Conservation (phyloP, 2,329 filamentous ascomycete genomes). For the Chrysoporthe deuterocubensis region DNA sequence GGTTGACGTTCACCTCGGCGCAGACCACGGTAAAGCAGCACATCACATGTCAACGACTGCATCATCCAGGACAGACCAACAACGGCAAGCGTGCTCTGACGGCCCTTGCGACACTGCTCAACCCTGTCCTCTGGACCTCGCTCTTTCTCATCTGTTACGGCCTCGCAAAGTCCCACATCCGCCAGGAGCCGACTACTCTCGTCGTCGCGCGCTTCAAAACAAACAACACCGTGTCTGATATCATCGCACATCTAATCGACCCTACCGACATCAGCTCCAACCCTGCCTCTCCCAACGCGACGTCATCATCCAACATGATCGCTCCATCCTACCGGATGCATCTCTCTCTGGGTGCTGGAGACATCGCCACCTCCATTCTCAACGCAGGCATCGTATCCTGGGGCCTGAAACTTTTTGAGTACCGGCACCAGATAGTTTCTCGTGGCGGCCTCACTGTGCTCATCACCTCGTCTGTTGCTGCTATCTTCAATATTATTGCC, state of each 20-base stretch:
- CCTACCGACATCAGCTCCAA: constrained; percentile 25
- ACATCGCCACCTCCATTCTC: constrained; percentile 52
- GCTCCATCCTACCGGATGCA: not conserved
- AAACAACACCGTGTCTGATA: constrained; percentile 36
- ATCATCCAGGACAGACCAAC: constrained; percentile 3
- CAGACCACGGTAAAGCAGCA: constrained; percentile 43
- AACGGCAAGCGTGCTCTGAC: constrained; percentile 33
- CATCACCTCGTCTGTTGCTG: constrained; percentile 42
- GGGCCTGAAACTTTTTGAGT: constrained; percentile 59
- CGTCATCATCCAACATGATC: constrained; percentile 16
- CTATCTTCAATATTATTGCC: constrained; percentile 47
- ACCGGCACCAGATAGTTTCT: constrained; percentile 50
- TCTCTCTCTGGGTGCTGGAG: constrained; percentile 47
- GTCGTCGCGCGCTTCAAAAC: constrained; percentile 37
- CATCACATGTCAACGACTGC: not conserved
- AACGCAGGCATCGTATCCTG: constrained; percentile 56
- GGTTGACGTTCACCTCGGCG: constrained; percentile 47
- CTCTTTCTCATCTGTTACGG: constrained; percentile 50
- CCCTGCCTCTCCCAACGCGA: constrained; percentile 10
- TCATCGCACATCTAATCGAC: constrained; percentile 33
- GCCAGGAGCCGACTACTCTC: constrained; percentile 27
- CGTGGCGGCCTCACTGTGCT: constrained; percentile 46
- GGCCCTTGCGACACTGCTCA: constrained; percentile 45
- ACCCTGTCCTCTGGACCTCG: constrained; percentile 53
- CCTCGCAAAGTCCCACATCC: constrained; percentile 41